A percentile compares a stretch with the other conserved stretches of the same genome.
Evolutionary conservation across 495 filamentous ascomycete genomes (phyloP).

Genomic region (Tuber brumale): DNA sequence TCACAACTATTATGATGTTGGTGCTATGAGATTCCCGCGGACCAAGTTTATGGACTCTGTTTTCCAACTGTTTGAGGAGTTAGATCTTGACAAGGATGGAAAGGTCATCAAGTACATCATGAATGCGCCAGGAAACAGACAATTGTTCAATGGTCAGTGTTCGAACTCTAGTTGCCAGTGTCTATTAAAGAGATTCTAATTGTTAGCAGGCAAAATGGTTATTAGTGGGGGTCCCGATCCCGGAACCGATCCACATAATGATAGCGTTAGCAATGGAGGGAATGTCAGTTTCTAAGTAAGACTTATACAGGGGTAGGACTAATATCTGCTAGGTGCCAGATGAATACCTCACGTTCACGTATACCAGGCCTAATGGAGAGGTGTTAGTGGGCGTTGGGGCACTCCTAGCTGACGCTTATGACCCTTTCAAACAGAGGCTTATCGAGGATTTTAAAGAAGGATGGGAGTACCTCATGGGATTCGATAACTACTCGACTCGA

Average conservation of each 20-base stretch:
- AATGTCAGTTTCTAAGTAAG: not conserved
- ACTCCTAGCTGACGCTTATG: not conserved
- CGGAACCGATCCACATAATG: not conserved
- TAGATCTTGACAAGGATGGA: conserved; percentile 1
- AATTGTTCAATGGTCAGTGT: conserved; percentile 32
- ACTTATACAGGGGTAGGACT: not conserved
- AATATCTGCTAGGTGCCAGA: conserved; percentile 3
- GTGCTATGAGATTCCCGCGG: conserved; percentile 46
- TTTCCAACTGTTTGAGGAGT: conserved; percentile 29
- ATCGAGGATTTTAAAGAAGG: not conserved
- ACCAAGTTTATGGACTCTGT: conserved; percentile 34
- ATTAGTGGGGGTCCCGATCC: not conserved
- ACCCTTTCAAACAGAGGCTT: not conserved
- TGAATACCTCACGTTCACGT: not conserved
- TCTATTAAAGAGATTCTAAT: not conserved
- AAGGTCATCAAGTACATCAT: conserved; percentile 36
- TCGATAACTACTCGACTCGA: conserved; percentile 4
- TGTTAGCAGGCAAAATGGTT: not conserved
- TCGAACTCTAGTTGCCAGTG: not conserved
- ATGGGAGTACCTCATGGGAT: not conserved
- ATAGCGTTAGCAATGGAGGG: not conserved
- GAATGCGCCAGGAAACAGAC: conserved; percentile 10
- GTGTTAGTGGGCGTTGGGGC: not conserved
- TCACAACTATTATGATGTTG: conserved; percentile 47
- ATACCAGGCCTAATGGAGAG: not conserved